Base-by-base conservation (phyloP, 2,329 filamentous ascomycete species). In the Scytalidium sp. region DNA sequence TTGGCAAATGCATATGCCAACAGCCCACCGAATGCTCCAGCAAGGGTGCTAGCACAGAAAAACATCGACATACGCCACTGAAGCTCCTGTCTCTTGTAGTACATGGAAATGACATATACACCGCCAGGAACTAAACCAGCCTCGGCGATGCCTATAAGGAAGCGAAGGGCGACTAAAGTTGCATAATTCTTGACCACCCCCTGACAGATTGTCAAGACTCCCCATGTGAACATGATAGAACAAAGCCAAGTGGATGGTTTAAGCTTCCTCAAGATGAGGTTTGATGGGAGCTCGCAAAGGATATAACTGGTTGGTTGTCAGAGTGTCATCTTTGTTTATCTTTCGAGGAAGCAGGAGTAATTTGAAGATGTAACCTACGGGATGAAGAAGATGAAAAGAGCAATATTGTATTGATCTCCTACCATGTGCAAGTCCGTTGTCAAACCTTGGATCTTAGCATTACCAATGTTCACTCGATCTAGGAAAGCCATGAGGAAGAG, bases 381-480 rank as follows among this genome's bases (percentile, higher is more conserved):
- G 4, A 58, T 47, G 27, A 60, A 45, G 63, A 70, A 49, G 58
- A 71, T 55, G 55, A 64, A 63, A 77, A 1, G 73, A 79, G 0
- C 72, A 87, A 19, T 87, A 72, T 79, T 75, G n/a, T 57, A 62
- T 19, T 62, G 43, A 6, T 49, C 19, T 2, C 78, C 76, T 25
- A 65, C 64, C 52, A 90, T 68, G 13, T 75, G 32, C 3, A 80
- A 76, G 46, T 84, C 78, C 53, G 79, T 80, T 32, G 80, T 88
- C 66, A 76, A 91, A 29, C 88, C 87, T 20, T 80, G 79, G 49
- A 84, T 78, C 53, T 80, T 83, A 27, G 81, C 90, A 67, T 76
- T 93, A 40, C 88, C 88, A 50, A 93, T 90, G 61, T 93, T 92
- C 29, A 88, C 90, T 13, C 85, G 75, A 61, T 86, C 83, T 25